Evolutionary conservation across 257 asterid genomes (phyloP).

Genomic region (Nicotiana sylvestris): DNA sequence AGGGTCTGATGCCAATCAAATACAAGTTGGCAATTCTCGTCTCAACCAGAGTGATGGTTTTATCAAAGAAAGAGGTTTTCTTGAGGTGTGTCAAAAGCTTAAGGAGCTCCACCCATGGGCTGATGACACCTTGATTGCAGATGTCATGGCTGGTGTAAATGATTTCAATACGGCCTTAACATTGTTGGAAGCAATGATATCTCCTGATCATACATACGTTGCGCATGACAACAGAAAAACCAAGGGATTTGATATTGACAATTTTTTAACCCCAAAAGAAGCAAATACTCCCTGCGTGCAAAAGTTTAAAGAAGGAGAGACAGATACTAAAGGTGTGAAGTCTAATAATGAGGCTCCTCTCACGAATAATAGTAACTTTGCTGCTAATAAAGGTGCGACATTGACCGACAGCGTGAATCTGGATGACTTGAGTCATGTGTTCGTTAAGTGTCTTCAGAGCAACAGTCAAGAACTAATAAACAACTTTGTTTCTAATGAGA

Average conservation of each 20-base stretch:
- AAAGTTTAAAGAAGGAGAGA: neutral
- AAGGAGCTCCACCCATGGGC: slow-evolving; percentile 60
- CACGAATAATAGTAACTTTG: slow-evolving; percentile 4
- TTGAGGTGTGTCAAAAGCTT: slow-evolving; percentile 37
- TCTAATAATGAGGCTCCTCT: neutral
- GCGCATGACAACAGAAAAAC: slow-evolving; percentile 18
- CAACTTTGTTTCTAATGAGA: slow-evolving; percentile 5
- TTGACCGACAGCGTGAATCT: slow-evolving; percentile 13
- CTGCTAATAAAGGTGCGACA: slow-evolving; percentile 17
- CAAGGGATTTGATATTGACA: neutral
- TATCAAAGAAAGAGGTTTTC: neutral
- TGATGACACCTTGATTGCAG: slow-evolving; percentile 60
- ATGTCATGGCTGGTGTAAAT: slow-evolving; percentile 63
- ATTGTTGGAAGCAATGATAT: slow-evolving; percentile 45
- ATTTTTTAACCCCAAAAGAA: neutral
- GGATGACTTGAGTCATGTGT: slow-evolving; percentile 12
- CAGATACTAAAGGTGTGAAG: neutral
- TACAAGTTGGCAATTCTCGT: slow-evolving; percentile 20
- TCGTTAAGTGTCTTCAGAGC: slow-evolving; percentile 12
- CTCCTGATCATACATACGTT: slow-evolving; percentile 17
- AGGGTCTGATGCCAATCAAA: slow-evolving; percentile 16
- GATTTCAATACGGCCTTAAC: slow-evolving; percentile 45
- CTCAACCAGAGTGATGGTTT: neutral
- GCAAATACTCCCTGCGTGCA: slow-evolving; percentile 5
- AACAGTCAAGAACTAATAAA: slow-evolving; percentile 9